Evolutionary conservation across 1,284 basidiomycete genomes (phyloP).

Genomic region (Grifola frondosa): DNA sequence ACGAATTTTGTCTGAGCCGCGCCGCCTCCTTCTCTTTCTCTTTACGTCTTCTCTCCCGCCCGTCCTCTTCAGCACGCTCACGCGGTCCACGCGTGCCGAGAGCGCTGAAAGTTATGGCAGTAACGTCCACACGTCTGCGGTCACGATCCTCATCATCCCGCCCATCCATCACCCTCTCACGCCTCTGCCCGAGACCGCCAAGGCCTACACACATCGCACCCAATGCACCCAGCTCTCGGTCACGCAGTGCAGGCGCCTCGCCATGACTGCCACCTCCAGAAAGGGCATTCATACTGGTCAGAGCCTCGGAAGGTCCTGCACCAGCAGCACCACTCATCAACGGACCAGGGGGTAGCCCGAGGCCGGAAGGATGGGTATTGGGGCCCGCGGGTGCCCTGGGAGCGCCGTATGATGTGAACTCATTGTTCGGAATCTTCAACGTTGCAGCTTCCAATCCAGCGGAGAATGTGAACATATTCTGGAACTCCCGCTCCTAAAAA

Average conservation of each 20-base stretch:
- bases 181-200: conserved; percentile 34
- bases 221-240: conserved; percentile 47
- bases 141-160: conserved; percentile 44
- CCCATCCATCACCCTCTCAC: conserved; percentile 30
- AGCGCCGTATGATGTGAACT: conserved; percentile 66
- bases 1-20: conserved; percentile 40
- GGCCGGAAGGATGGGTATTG: conserved; percentile 56
- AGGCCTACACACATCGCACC: conserved; percentile 46
- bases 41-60: conserved; percentile 52
- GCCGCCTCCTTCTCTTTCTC: conserved; percentile 53
- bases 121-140: conserved; percentile 35
- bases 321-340: conserved; percentile 34
- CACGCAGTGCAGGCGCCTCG: conserved; percentile 43
- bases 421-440: conserved; percentile 93
- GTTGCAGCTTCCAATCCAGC: conserved; percentile 96
- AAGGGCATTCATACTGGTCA: conserved; percentile 29
- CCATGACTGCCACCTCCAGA: conserved; percentile 35
- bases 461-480: conserved; percentile 99
- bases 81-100: conserved; percentile 50
- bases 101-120: conserved; percentile 40
- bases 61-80: conserved; percentile 66
- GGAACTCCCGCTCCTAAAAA: conserved; percentile 99
- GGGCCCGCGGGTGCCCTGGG: conserved; percentile 53
- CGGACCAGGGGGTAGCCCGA: conserved; percentile 32
- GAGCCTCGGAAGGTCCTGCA: conserved; percentile 33